A percentile compares a stretch with the other conserved stretches of the same genome.
Conservation (phyloP, 768 basidiomycete genomes). For the Leccinum broughii region DNA sequence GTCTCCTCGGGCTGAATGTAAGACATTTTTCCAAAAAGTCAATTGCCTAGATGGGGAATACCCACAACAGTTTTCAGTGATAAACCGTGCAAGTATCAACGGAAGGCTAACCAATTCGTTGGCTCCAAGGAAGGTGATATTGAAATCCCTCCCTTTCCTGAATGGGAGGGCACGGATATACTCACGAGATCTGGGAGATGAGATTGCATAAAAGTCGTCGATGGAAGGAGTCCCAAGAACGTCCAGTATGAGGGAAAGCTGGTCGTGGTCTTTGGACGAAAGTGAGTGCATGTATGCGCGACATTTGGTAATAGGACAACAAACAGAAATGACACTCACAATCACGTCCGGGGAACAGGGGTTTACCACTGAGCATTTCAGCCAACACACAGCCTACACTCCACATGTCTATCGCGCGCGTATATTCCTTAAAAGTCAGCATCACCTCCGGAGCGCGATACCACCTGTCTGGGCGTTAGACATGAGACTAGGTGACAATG, state of each 20-base stretch:
- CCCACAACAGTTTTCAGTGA: background rate
- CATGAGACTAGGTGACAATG: background rate
- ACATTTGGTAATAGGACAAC: background rate
- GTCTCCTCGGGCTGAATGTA: conserved; percentile 82
- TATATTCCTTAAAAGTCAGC: conserved; percentile 97
- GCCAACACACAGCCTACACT: conserved; percentile 85
- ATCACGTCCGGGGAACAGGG: conserved; percentile 93
- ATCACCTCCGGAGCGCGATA: conserved; percentile 98
- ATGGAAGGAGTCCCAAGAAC: conserved; percentile 89
- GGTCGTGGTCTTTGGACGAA: conserved; percentile 74
- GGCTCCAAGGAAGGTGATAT: conserved; percentile 70
- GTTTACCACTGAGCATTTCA: conserved; percentile 90
- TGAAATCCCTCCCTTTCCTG: conserved; percentile 74
- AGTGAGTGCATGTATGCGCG: background rate
- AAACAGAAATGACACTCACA: conserved; percentile 43
- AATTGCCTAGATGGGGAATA: conserved; percentile 51
- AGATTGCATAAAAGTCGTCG: conserved; percentile 95
- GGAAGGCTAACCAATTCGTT: conserved; percentile 53
- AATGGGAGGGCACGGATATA: conserved; percentile 90
- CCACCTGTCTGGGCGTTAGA: conserved; percentile 56
- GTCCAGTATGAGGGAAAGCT: conserved; percentile 89
- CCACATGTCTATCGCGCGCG: conserved; percentile 85
- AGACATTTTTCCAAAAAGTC: conserved; percentile 80
- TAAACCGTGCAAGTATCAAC: background rate
- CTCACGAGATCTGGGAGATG: conserved; percentile 74